Evolutionary conservation across 139 green algal genomes (phyloP), one percentile per base, ranked within the genome.

Genomic region (Chlorokybus atmophyticus): DNA sequence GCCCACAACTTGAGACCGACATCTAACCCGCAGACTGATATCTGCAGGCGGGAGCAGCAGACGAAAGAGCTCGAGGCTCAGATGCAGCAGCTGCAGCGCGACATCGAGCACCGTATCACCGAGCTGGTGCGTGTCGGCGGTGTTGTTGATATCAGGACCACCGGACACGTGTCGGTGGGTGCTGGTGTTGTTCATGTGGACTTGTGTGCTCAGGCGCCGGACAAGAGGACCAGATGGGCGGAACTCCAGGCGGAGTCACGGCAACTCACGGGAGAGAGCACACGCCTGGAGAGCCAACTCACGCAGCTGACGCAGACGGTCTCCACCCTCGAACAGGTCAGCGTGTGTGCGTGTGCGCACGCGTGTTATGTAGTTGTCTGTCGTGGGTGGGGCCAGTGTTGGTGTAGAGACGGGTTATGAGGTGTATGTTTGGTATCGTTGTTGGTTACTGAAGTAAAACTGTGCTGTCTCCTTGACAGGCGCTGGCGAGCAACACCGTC

Each of bases 401-500:
- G n/a, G n/a, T n/a, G n/a, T n/a, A n/a, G n/a, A n/a, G n/a, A n/a
- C n/a, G n/a, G n/a, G n/a, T n/a, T n/a, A n/a, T n/a, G n/a, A n/a
- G n/a, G n/a, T n/a, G n/a, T n/a, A n/a, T n/a, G n/a, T n/a, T n/a
- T n/a, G n/a, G n/a, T n/a, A n/a, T n/a, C n/a, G n/a, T n/a, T n/a
- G n/a, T n/a, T n/a, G n/a, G n/a, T n/a, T n/a, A n/a, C n/a, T n/a
- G n/a, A n/a, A n/a, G n/a, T n/a, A n/a, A n/a, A n/a, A n/a, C n/a
- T n/a, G n/a, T n/a, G 38, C 38, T 44, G 38, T 44, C 38, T 17
- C 38, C 17, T 44, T 44, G 14, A 14, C 71, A 64, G 4, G 71
- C 80, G 73, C 68, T 87, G 51, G 59, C 64, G 17, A 58, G 68
- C 48, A 79, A 82, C 66, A 58, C 66, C 21, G 59, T 81, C 47